Conservation (phyloP, 345 rosid species). For the Eucalyptus microcorys region DNA sequence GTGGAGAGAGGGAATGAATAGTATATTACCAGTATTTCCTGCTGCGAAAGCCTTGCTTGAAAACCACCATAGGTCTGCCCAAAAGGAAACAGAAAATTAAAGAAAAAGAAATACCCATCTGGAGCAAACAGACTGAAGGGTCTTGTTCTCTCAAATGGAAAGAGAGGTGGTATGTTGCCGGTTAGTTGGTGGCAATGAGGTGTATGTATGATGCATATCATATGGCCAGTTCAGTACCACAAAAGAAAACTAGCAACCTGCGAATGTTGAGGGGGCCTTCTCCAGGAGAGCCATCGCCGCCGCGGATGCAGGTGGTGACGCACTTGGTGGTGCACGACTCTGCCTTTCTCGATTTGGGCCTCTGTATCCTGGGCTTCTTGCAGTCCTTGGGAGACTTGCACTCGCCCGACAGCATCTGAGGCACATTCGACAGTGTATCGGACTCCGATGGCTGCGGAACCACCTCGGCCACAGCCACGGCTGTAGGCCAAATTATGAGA, state of each 20-base stretch:
- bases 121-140: neutral
- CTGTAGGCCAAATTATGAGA: neutral
- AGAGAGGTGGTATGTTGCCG: neutral
- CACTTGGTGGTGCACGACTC: constrained; percentile 83
- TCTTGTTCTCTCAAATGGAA: neutral
- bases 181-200: neutral
- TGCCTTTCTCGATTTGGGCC: constrained; percentile 75
- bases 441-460: constrained; percentile 13
- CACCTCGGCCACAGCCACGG: neutral
- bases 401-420: constrained; percentile 67
- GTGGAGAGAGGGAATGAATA: neutral
- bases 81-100: neutral
- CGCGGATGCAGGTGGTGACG: constrained; percentile 64
- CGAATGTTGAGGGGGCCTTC: constrained; percentile 80
- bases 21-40: constrained; percentile 61
- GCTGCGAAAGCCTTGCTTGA: constrained; percentile 87
- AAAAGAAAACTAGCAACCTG: constrained; percentile 16
- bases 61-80: constrained; percentile 67
- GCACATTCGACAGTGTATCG: constrained; percentile 61
- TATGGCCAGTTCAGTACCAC: neutral
- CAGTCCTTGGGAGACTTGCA: constrained; percentile 42
- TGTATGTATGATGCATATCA: neutral
- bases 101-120: neutral
- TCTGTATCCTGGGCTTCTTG: constrained; percentile 66
- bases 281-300: constrained; percentile 77